A percentile compares a stretch with the other conserved stretches of the same genome.
These are phyloP conservation scores for Astrothelium subdiscretum DNA, from an alignment of 495 filamentous ascomycete genomes.

Conservation along the genomic window DNA sequence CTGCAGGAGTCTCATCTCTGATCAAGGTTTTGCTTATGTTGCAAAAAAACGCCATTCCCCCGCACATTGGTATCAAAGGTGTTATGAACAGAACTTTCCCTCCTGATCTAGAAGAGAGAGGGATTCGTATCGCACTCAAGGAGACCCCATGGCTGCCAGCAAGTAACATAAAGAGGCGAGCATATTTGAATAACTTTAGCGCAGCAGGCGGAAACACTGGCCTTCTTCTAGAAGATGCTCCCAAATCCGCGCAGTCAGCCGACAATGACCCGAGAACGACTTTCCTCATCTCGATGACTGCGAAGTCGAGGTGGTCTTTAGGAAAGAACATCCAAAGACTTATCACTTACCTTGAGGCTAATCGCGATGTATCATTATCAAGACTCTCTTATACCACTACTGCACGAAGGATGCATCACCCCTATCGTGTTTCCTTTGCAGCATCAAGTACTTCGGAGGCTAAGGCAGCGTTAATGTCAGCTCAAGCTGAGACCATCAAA, in stretches of 20 bases:
- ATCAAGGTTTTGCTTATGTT: slow-evolving; percentile 32
- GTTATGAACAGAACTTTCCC: slow-evolving; percentile 32
- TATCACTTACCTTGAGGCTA: slow-evolving; percentile 37
- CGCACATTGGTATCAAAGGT: slow-evolving; percentile 28
- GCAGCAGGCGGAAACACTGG: slow-evolving; percentile 46
- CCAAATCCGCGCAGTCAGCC: slow-evolving; percentile 12
- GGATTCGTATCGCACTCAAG: slow-evolving; percentile 27
- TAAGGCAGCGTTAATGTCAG: background rate
- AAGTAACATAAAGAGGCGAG: slow-evolving; percentile 29
- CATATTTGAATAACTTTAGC: slow-evolving; percentile 59
- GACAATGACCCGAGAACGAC: slow-evolving; percentile 36
- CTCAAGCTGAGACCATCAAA: slow-evolving; percentile 14
- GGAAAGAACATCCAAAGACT: slow-evolving; percentile 21
- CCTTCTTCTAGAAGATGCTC: slow-evolving; percentile 47
- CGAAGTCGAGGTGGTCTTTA: slow-evolving; percentile 31
- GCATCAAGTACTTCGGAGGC: slow-evolving; percentile 34
- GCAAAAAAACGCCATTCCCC: slow-evolving; percentile 27
- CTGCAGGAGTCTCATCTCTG: slow-evolving; percentile 24
- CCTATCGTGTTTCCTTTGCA: slow-evolving; percentile 53
- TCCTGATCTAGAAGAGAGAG: slow-evolving; percentile 16
- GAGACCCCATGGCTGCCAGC: background rate
- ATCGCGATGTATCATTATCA: slow-evolving; percentile 30
- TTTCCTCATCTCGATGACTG: slow-evolving; percentile 47
- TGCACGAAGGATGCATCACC: slow-evolving; percentile 66
- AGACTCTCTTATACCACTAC: slow-evolving; percentile 71